Evolutionary conservation across 2,329 filamentous ascomycete species (phyloP).

Genomic region (Fusarium domesticum): DNA sequence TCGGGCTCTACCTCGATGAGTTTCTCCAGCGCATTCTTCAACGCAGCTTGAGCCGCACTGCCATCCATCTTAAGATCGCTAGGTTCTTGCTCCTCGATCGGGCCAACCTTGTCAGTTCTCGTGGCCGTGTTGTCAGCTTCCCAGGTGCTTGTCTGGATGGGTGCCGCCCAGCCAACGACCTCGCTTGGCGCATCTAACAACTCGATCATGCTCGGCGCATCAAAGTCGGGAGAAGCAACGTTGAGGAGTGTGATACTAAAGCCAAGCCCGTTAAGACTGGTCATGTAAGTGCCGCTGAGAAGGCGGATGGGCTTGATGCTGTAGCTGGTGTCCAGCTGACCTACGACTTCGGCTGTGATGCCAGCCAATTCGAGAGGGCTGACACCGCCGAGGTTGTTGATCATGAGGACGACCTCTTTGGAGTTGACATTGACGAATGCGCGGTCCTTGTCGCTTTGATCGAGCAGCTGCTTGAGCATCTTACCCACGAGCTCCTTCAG

Average conservation of each 20-base stretch:
- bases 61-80: constrained; percentile 55
- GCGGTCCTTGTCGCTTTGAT: constrained; percentile 64
- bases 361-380: constrained; percentile 70
- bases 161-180: constrained; percentile 67
- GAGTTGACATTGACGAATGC: constrained; percentile 63
- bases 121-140: constrained; percentile 51
- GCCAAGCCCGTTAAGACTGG: constrained; percentile 70
- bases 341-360: constrained; percentile 65
- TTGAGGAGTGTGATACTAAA: constrained; percentile 73
- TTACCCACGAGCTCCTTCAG: constrained; percentile 55
- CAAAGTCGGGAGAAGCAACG: constrained; percentile 56
- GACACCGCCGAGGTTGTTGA: constrained; percentile 76
- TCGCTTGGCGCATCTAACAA: constrained; percentile 68
- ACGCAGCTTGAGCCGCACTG: constrained; percentile 45
- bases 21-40: constrained; percentile 57
- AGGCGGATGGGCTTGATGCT: constrained; percentile 62
- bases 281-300: constrained; percentile 72
- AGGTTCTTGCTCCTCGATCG: constrained; percentile 35
- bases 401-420: constrained; percentile 63
- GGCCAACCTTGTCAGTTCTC: constrained; percentile 38
- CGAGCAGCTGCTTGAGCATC: constrained; percentile 69
- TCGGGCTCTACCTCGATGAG: constrained; percentile 67
- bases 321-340: constrained; percentile 57
- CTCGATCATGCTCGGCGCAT: constrained; percentile 61
- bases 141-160: constrained; percentile 63